Evolutionary conservation across 2,329 filamentous ascomycete genomes (phyloP).

Genomic region (Delphinella strobiligena): DNA sequence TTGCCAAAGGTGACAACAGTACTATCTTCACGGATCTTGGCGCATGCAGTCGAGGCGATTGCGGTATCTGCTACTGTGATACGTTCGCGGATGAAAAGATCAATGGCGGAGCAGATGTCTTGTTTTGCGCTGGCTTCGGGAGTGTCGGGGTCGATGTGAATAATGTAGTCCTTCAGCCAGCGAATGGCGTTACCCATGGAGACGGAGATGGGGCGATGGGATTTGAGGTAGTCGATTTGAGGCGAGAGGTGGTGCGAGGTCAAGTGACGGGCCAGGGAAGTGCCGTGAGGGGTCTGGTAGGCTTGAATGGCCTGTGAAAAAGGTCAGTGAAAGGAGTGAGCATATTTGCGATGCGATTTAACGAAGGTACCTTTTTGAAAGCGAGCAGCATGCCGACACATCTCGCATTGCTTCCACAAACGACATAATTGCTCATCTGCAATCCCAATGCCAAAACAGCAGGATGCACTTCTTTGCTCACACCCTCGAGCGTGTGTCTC

Average conservation of each 20-base stretch:
- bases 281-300: conserved; percentile 80
- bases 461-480: conserved; percentile 66
- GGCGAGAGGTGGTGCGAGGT: conserved; percentile 83
- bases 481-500: conserved; percentile 49
- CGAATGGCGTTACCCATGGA: conserved; percentile 95
- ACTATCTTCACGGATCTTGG: conserved; percentile 67
- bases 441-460: conserved; percentile 74
- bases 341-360: too few relatives aligned
- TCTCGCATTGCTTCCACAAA: conserved; percentile 80
- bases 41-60: conserved; percentile 64
- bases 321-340: not conserved
- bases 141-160: conserved; percentile 75
- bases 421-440: conserved; percentile 77
- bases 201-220: conserved; percentile 89
- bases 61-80: conserved; percentile 78
- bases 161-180: conserved; percentile 85
- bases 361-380: conserved; percentile 60
- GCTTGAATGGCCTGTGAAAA: conserved; percentile 66
- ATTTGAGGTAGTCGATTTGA: conserved; percentile 88
- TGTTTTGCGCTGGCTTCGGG: conserved; percentile 74
- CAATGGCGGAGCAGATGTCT: conserved; percentile 66
- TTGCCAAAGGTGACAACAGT: conserved; percentile 79
- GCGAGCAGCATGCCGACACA: conserved; percentile 78
- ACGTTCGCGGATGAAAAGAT: conserved; percentile 81
- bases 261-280: conserved; percentile 79